A percentile compares a stretch with the other conserved stretches of the same genome.
Evolutionary conservation across 345 rosid genomes (phyloP).

Genomic region (Rhizophora apiculata): DNA sequence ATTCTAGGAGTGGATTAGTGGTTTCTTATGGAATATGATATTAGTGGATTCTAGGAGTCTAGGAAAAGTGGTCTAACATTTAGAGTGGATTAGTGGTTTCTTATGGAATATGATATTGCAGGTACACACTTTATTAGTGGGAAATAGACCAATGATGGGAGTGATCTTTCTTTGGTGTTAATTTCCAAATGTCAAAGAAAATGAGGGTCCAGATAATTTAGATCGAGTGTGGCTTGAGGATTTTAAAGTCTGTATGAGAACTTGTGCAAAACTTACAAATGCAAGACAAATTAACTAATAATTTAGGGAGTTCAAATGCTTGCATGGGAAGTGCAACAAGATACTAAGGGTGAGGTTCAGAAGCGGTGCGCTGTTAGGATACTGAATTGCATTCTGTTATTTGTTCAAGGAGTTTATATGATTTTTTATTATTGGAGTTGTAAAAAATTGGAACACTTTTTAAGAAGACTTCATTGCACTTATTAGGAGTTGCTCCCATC

Average conservation of each 20-base stretch:
- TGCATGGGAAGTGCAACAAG: no score
- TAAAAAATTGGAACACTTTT: no score
- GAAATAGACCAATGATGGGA: background rate
- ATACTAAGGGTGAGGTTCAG: no score
- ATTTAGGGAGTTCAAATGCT: no score
- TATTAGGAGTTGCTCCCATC: background rate
- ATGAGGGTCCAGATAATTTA: background rate
- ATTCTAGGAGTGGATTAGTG: background rate
- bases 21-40: background rate
- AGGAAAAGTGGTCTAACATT: constrained; percentile 1
- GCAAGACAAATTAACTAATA: no score
- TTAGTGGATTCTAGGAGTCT: background rate
- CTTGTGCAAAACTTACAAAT: no score
- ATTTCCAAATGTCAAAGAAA: background rate
- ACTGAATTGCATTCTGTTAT: no score
- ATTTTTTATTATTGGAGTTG: no score
- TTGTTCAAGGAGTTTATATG: no score
- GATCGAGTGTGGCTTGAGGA: no score
- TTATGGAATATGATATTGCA: background rate
- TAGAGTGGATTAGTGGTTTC: constrained; percentile 5
- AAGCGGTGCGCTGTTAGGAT: no score
- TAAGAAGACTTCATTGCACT: background rate
- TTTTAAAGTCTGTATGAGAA: no score
- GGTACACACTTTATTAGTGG: background rate
- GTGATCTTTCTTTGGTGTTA: background rate